phyloP scores from a whole-genome alignment of 352 stramenopile genomes.

The Blastocystis sp. region DNA sequence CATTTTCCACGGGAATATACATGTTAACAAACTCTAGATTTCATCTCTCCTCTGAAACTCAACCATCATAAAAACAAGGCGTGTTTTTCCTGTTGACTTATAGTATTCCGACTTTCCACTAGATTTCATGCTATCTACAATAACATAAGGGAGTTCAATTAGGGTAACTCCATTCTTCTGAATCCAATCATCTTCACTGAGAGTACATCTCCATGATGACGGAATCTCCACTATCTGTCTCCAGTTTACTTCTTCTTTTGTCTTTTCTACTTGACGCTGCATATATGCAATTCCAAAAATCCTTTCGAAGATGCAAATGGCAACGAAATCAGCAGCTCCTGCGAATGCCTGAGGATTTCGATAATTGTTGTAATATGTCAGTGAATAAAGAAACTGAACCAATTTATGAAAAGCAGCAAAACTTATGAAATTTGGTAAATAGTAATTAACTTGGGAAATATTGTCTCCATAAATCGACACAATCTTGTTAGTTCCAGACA shows the following conservation, averaged over 20 bases:
- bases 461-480: constrained; percentile 32
- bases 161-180: background rate
- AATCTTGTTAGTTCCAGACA: background rate
- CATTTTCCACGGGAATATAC: constrained; percentile 33
- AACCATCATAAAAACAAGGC: constrained; percentile 50
- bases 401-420: constrained; percentile 15
- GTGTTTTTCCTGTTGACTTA: constrained; percentile 31
- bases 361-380: constrained; percentile 61
- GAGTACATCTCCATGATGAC: background rate
- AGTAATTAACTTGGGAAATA: background rate
- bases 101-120: constrained; percentile 44
- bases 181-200: background rate
- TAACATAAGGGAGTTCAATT: constrained; percentile 1
- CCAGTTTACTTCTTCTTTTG: constrained; percentile 24
- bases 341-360: constrained; percentile 9
- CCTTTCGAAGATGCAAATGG: constrained; percentile 34
- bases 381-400: constrained; percentile 1
- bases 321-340: constrained; percentile 49
- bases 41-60: background rate
- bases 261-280: background rate
- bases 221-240: background rate
- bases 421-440: constrained; percentile 21
- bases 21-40: constrained; percentile 38
- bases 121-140: constrained; percentile 18
- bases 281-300: constrained; percentile 55